Evolutionary conservation across 169 alveolate genomes (phyloP), one percentile per base, ranked within the genome.

Genomic region (Toxoplasma gondii): DNA sequence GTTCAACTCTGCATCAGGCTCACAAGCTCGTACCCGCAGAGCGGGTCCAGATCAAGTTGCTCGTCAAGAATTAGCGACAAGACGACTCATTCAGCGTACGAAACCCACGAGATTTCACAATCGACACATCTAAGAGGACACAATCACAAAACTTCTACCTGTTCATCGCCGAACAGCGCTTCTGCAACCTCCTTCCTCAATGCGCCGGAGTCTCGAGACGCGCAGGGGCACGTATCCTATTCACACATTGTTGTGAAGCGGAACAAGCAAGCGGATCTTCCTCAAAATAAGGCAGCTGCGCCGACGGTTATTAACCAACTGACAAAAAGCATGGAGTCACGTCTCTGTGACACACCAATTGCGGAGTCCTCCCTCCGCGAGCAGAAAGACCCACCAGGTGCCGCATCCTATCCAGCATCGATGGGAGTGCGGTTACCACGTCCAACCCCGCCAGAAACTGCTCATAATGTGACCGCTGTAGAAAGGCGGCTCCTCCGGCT

Each of bases 161-260:
- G 74, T 31, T 22, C 74, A 27, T 19, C 86, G 12, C 39, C 39
- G 4, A 1, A 2, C 67, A 44, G 90, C 64, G 90, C 90, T 22
- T 22, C 36, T 9, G 90, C 90, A 22, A 44, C 90, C 1, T 82
- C 90, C 64, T 82, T 82, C 36, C 90, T 82, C 31, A 82, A 82
- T 2, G n/a, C 90, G 17, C 67, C 90, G 5, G 90, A 82, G 39
- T 22, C 67, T 24, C 38, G 41, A 31, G 69, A 29, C 39, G 54
- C 90, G 12, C 44, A 41, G 41, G 90, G 90, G 29, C 53, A 43
- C 53, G 90, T 82, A 29, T 29, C 69, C 29, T 82, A 41, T 49
- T 7, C 67, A 29, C 90, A 82, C 39, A 43, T 82, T 43, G 90
- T 82, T 2, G 90, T 82, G 90, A 82, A 82, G 41, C 90, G 90